phyloP scores from a whole-genome alignment of 2,329 filamentous ascomycete species.

The Alternaria alternata region DNA sequence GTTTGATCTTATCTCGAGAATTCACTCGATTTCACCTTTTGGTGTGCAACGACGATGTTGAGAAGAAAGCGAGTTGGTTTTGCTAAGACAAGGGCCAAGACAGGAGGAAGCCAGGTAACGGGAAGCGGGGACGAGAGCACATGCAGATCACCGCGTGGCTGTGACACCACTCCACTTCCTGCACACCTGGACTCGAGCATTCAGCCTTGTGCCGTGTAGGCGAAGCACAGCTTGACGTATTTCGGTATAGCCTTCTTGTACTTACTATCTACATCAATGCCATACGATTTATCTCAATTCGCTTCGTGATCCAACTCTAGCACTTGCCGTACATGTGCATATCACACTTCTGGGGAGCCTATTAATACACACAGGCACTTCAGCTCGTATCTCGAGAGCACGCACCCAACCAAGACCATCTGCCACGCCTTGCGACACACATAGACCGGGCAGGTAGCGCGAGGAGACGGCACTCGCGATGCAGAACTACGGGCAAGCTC shows the following conservation, averaged over 20 bases:
- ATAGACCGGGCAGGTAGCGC: background rate
- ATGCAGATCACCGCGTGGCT: constrained; percentile 24
- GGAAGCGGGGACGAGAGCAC: constrained; percentile 15
- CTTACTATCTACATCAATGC: constrained; percentile 7
- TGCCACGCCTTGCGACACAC: background rate
- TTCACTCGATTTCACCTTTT: background rate
- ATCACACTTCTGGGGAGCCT: constrained; percentile 17
- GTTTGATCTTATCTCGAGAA: background rate
- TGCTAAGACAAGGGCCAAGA: background rate
- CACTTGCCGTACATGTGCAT: constrained; percentile 21
- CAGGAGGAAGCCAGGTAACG: constrained; percentile 12
- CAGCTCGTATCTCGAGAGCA: constrained; percentile 13
- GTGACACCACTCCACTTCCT: constrained; percentile 26
- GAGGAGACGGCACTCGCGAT: constrained; percentile 22
- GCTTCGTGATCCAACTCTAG: constrained; percentile 16
- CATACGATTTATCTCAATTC: constrained; percentile 5
- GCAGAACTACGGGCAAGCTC: constrained; percentile 45
- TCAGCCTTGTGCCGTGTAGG: constrained; percentile 37
- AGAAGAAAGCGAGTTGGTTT: background rate
- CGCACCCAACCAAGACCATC: constrained; percentile 1
- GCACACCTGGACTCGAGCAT: constrained; percentile 27
- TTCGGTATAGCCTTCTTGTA: constrained; percentile 20
- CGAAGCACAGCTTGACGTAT: constrained; percentile 22
- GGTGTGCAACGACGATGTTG: background rate
- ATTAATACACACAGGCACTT: constrained; percentile 26